Conservation (phyloP, 192 early-diverging fungal species). For the Entomortierella lignicola region DNA sequence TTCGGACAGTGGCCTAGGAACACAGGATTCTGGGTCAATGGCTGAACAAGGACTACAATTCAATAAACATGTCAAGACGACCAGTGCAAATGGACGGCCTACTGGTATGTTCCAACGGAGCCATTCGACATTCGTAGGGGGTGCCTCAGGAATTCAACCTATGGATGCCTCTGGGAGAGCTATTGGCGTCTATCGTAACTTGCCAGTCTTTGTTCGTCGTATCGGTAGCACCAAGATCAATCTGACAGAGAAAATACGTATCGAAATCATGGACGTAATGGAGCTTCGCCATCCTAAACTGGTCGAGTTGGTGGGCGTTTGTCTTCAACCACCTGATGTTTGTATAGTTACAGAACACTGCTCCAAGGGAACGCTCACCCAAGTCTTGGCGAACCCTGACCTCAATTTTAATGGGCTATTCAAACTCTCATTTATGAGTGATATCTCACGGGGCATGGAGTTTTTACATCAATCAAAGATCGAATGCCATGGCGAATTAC, state of each 20-base stretch:
- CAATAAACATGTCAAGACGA: neutral
- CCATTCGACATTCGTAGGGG: slow-evolving; percentile 45
- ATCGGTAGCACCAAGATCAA: slow-evolving; percentile 41
- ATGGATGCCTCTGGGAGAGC: slow-evolving; percentile 44
- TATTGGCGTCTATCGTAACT: slow-evolving; percentile 48
- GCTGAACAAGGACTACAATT: neutral
- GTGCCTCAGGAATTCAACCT: slow-evolving; percentile 32
- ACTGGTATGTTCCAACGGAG: slow-evolving; percentile 37
- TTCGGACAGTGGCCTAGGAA: slow-evolving; percentile 29
- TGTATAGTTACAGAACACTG: slow-evolving; percentile 60
- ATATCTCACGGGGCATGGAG: slow-evolving; percentile 57
- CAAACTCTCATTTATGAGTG: slow-evolving; percentile 59
- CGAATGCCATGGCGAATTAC: slow-evolving; percentile 50
- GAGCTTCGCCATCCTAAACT: slow-evolving; percentile 55
- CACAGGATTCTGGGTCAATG: slow-evolving; percentile 31
- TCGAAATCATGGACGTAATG: slow-evolving; percentile 56
- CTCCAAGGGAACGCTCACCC: slow-evolving; percentile 54
- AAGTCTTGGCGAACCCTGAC: slow-evolving; percentile 56
- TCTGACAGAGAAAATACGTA: slow-evolving; percentile 28
- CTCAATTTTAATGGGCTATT: slow-evolving; percentile 59
- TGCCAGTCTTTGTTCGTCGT: slow-evolving; percentile 51
- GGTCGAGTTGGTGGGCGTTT: slow-evolving; percentile 54
- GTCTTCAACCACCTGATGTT: slow-evolving; percentile 49
- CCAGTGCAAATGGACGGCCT: neutral
- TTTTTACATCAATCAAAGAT: slow-evolving; percentile 60